Base-by-base conservation (phyloP, 2,329 filamentous ascomycete species). In the Ascomycota sp. region DNA sequence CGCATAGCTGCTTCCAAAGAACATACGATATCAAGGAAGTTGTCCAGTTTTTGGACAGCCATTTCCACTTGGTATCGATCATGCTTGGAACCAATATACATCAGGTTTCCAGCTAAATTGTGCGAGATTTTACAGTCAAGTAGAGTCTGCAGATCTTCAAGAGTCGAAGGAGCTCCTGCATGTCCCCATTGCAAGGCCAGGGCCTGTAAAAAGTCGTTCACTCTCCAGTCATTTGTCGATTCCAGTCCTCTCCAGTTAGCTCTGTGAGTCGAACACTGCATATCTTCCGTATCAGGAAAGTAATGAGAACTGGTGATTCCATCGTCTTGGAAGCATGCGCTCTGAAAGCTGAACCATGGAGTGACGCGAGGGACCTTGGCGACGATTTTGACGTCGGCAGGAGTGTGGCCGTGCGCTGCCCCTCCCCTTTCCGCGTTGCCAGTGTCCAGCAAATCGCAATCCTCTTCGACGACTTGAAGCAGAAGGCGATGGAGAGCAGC, bases 51-150 rank as follows among this genome's bases (percentile, higher is more conserved):
- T 12, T 20, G 27, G 5, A 36, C 29, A 4, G 37, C 34, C 4
- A 35, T 30, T 4, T 36, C 15, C 10, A 50, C 8, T 7, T 27
- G 24, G 5, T 31, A 20, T 11, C 15, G 9, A 6, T 30, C 29
- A 2, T 30, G 9, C 5, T 35, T 21, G 3, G 42, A 42, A 3
- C 43, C 47, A 8, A 52, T 36, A 10, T 52, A 52, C 3, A 51
- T 7, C 8, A 44, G 15, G 8, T 41, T 39, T 1, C 38, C 38
- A 12, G 21, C 34, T 12, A 48, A 25, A n/a, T 50, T 50, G 33
- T 44, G 19, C 1, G 47, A 42, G 5, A 50, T 31, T 7, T 36
- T 20, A 26, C 46, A 50, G 0, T 33, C 29, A 1, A 32, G 30
- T 2, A 41, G 28, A 7, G 30, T 31, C 6, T 37, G 27, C 19